Base-by-base conservation (phyloP, 2,329 filamentous ascomycete species). In the Paramyrothecium roridum region DNA sequence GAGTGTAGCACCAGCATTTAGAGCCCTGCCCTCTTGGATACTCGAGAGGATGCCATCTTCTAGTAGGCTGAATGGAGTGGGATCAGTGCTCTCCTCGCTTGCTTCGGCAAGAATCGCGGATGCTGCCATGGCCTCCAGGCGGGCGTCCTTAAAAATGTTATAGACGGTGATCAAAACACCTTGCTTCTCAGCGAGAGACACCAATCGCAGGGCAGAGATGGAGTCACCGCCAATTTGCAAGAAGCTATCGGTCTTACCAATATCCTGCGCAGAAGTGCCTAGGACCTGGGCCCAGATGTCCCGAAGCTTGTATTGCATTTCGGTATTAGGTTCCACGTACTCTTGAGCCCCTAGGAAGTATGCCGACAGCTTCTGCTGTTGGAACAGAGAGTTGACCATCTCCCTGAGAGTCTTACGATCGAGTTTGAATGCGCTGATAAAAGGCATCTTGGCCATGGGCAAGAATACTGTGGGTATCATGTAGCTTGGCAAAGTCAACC, bases 221-320 rank as follows among this genome's bases (percentile, higher is more conserved):
- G 77, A 80, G 63, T 80, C 76, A 7, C 77, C 76, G 2, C 76
- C 76, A 2, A 76, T 65, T 0, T 65, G 67, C 58, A 78, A 71
- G 65, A 78, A 78, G 62, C 68, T 71, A 58, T 73, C 71, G 2
- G 67, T 58, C 1, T 65, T 61, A 1, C 66, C 60, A 30, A 74
- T 58, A 8, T 69, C 63, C 13, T 50, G n/a, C 8, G 63, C 53
- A 11, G 69, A 65, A 2, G 62, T 55, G 13, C 67, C 67, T 2
- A 75, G 64, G 3, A 73, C 55, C 40, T 65, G 62, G 37, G 57
- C 52, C 73, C 73, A 76, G 21, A 70, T 54, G 21, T 61, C 59
- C 8, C 70, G 66, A 3, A 73, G 59, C 3, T 65, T 64, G 50
- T 65, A 65, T 57, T 76, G 74, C 61, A 69, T 66, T 2, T 63